Conservation (phyloP, 257 asterid species). For the Parsonsia alboflavescens region DNA sequence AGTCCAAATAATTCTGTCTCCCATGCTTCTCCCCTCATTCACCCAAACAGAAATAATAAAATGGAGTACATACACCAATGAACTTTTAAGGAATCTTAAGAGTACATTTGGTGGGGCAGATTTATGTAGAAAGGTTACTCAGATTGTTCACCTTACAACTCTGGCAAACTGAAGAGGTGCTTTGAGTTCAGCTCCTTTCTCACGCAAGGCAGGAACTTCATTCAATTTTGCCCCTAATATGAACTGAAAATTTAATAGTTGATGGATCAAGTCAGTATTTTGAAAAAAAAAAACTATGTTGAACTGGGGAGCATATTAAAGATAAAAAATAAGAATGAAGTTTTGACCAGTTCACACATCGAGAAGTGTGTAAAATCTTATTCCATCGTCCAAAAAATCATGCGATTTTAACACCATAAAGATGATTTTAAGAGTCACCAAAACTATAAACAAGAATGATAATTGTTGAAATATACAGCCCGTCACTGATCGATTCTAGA, state of each 20-base stretch:
- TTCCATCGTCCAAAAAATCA: neutral
- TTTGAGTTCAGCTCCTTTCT: conserved; percentile 27
- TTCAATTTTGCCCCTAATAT: conserved; percentile 43
- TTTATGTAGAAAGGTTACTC: conserved; percentile 5
- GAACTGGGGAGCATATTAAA: neutral
- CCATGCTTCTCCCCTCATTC: neutral
- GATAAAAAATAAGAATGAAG: neutral
- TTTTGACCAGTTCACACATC: neutral
- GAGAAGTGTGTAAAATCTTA: neutral
- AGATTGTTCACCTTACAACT: conserved; percentile 35
- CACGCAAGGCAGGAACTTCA: conserved; percentile 39
- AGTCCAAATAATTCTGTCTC: neutral
- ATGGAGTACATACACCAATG: neutral
- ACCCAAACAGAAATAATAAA: neutral
- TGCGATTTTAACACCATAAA: neutral
- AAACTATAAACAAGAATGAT: neutral
- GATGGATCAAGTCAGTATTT: neutral
- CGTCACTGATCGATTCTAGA: neutral
- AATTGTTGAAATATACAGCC: neutral
- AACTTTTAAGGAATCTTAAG: neutral
- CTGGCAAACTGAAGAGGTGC: conserved; percentile 42
- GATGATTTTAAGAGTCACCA: neutral
- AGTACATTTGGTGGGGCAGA: neutral
- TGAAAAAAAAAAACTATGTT: neutral
- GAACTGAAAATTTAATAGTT: conserved; percentile 25